Evolutionary conservation across 495 filamentous ascomycete genomes (phyloP).

Genomic region (Aspergillus incahuasiensis): DNA sequence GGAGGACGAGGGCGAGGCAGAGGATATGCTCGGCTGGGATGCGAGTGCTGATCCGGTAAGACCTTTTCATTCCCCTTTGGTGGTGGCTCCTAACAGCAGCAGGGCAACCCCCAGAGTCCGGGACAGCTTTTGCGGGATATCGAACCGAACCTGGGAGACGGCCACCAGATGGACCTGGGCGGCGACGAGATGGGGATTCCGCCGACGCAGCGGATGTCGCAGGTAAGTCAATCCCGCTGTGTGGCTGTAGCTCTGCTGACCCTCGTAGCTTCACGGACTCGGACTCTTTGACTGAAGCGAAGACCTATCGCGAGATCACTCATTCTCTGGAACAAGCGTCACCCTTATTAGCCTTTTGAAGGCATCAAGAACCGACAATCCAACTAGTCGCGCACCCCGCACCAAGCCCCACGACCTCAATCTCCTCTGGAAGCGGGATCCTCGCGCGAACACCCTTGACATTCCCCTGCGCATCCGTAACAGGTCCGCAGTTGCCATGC

Average conservation of each 20-base stretch:
- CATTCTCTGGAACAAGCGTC: no score
- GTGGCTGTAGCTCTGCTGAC: slow-evolving; percentile 15
- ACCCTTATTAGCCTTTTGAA: no score
- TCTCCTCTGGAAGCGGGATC: slow-evolving; percentile 44
- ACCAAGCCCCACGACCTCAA: slow-evolving; percentile 52
- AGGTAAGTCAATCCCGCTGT: slow-evolving; percentile 25
- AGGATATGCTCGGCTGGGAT: slow-evolving; percentile 81
- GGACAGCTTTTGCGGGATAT: slow-evolving; percentile 18
- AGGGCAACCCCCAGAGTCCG: slow-evolving; percentile 33
- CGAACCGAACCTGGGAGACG: slow-evolving; percentile 7
- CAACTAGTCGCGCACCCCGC: slow-evolving; percentile 91
- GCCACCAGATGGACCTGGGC: slow-evolving; percentile 1
- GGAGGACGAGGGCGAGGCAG: slow-evolving; percentile 56
- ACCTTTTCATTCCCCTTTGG: slow-evolving; percentile 4
- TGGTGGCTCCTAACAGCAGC: slow-evolving; percentile 13
- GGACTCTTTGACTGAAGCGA: slow-evolving; percentile 47
- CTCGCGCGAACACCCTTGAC: slow-evolving; percentile 60
- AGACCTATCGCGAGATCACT: no score
- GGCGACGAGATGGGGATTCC: slow-evolving; percentile 40
- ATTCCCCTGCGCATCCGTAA: slow-evolving; percentile 55
- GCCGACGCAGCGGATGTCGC: slow-evolving; percentile 49
- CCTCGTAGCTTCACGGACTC: slow-evolving; percentile 34
- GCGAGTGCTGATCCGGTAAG: slow-evolving; percentile 53
- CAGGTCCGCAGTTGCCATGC: slow-evolving; percentile 89
- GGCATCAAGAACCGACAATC: slow-evolving; percentile 48